Evolutionary conservation across 768 basidiomycete species (phyloP).

Genomic region (Tricholoma bakamatsutake): DNA sequence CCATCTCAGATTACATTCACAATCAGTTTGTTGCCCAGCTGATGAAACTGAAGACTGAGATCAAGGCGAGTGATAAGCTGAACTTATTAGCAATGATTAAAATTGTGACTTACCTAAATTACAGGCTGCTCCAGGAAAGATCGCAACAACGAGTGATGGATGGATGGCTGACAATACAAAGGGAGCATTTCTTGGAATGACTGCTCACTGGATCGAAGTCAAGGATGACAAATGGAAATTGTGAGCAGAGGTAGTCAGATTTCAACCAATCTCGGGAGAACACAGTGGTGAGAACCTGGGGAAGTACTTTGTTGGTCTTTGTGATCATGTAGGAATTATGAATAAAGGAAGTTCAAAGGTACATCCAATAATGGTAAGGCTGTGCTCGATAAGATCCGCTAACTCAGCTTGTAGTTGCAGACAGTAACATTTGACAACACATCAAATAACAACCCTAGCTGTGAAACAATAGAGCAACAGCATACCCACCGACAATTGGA

Average conservation of each 20-base stretch:
- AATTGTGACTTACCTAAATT: neutral
- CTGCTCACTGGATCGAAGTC: slow-evolving; percentile 20
- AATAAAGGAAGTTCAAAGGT: slow-evolving; percentile 17
- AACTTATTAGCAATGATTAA: too few relatives aligned
- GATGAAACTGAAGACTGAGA: slow-evolving; percentile 9
- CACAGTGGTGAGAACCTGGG: slow-evolving; percentile 24
- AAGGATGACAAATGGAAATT: neutral
- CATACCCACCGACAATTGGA: slow-evolving; percentile 3
- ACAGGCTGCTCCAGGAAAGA: neutral
- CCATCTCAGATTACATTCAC: too few relatives aligned
- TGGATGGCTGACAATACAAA: too few relatives aligned
- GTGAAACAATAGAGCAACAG: slow-evolving; percentile 1
- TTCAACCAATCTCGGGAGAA: slow-evolving; percentile 9
- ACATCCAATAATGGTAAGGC: too few relatives aligned
- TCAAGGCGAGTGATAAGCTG: too few relatives aligned
- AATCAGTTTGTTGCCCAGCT: slow-evolving; percentile 8
- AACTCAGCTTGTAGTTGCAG: slow-evolving; percentile 9
- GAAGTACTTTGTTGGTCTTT: slow-evolving; percentile 17
- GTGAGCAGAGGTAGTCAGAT: neutral
- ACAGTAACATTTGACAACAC: slow-evolving; percentile 19
- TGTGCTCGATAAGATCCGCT: neutral
- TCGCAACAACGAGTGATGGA: neutral
- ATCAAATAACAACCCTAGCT: slow-evolving; percentile 17
- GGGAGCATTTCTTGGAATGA: slow-evolving; percentile 10
- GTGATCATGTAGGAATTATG: slow-evolving; percentile 12